Conservation (phyloP, 2,329 filamentous ascomycete genomes). For the Monilinia fructigena region DNA sequence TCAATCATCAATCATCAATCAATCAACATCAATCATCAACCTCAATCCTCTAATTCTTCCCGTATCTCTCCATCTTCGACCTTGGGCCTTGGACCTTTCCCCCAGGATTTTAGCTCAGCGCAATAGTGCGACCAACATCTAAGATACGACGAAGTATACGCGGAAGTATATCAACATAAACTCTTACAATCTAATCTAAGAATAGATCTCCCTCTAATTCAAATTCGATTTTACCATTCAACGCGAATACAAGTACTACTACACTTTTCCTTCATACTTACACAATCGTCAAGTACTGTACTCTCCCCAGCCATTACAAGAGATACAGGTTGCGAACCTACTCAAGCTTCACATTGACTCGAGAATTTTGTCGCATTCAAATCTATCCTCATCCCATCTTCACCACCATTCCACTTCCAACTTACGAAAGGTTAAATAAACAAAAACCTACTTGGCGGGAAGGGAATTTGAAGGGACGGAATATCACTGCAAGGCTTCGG, state of each 20-base stretch:
- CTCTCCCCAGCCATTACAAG: neutral
- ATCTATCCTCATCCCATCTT: neutral
- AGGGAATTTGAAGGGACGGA: conserved; percentile 15
- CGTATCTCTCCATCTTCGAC: neutral
- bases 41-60: neutral
- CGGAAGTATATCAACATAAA: neutral
- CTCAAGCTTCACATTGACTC: conserved; percentile 8
- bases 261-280: neutral
- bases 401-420: neutral
- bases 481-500: conserved; percentile 15
- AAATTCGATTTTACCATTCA: neutral
- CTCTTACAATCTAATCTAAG: neutral
- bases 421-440: neutral
- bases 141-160: neutral
- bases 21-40: no score
- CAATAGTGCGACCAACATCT: neutral
- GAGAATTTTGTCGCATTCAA: conserved; percentile 2
- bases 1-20: no score
- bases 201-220: neutral
- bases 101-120: neutral
- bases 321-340: neutral
- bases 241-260: conserved; percentile 2
- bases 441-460: neutral
- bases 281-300: neutral
- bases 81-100: no score